Conservation (phyloP, 371 early-diverging fungal species). For the Actinomortierella wolfii region DNA sequence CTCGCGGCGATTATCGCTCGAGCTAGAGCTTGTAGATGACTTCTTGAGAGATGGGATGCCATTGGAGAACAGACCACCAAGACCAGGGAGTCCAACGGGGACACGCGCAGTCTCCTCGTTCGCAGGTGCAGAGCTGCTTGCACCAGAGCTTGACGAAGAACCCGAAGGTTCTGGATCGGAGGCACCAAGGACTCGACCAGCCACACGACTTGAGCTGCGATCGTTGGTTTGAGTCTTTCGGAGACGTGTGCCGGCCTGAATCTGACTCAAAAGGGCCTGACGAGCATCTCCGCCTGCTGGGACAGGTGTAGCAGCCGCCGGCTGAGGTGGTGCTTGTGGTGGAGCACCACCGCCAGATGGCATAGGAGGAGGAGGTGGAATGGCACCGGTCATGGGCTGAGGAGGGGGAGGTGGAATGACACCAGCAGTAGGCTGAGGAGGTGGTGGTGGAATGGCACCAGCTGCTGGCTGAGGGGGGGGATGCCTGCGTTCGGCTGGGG, state of each 20-base stretch:
- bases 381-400: neutral
- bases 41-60: slow-evolving; percentile 71
- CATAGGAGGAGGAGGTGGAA: slow-evolving; percentile 2
- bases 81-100: slow-evolving; percentile 35
- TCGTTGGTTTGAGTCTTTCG: slow-evolving; percentile 82
- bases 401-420: slow-evolving; percentile 14
- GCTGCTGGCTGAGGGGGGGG: slow-evolving; percentile 4
- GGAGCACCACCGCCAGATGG: slow-evolving; percentile 6
- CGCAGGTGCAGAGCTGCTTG: neutral
- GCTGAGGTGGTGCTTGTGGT: slow-evolving; percentile 11
- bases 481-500: slow-evolving; percentile 3
- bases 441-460: slow-evolving; percentile 9
- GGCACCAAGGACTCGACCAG: too few species aligned
- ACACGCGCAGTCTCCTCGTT: neutral
- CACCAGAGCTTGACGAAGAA: slow-evolving; percentile 15
- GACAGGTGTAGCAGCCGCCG: slow-evolving; percentile 6
- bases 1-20: slow-evolving; percentile 33
- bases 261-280: slow-evolving; percentile 67
- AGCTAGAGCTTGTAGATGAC: slow-evolving; percentile 9
- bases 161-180: neutral
- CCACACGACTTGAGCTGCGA: slow-evolving; percentile 47
- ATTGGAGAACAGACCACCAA: slow-evolving; percentile 69
- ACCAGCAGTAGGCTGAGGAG: slow-evolving; percentile 1
- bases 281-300: slow-evolving; percentile 17
- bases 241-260: slow-evolving; percentile 74